phyloP scores from a whole-genome alignment of 2,329 filamentous ascomycete genomes.

The Hypocreales sp. region DNA sequence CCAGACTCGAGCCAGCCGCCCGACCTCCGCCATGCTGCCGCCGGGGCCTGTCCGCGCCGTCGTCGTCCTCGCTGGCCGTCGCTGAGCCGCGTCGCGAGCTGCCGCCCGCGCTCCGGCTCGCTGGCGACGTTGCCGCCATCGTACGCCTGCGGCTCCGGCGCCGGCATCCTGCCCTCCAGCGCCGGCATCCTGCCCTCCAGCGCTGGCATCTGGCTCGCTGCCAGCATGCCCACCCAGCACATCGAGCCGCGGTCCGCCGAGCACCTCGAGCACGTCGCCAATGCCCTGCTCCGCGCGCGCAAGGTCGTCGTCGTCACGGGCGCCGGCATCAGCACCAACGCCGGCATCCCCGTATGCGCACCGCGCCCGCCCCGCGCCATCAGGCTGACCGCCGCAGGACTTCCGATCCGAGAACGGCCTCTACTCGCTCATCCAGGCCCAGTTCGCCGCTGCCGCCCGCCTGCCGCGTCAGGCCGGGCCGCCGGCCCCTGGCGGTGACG shows the following conservation, averaged over 20 bases:
- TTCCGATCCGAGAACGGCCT: constrained; percentile 59
- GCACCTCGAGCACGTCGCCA: constrained; percentile 48
- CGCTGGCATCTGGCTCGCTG: not conserved
- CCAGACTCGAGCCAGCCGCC: too few species aligned
- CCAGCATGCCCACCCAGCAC: constrained; percentile 42
- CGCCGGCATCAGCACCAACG: constrained; percentile 62
- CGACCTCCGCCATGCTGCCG: too few species aligned
- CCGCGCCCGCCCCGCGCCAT: not conserved
- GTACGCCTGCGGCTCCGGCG: too few species aligned
- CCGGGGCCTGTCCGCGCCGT: too few species aligned
- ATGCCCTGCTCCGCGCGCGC: constrained; percentile 45
- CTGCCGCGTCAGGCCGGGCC: constrained; percentile 14
- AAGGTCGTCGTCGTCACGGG: constrained; percentile 60
- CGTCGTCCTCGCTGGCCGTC: too few species aligned
- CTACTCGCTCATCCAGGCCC: constrained; percentile 55
- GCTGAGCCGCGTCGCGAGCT: too few species aligned
- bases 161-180: too few species aligned
- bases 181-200: not conserved
- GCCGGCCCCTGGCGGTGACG: constrained; percentile 7
- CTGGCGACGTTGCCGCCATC: too few species aligned
- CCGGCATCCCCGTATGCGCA: constrained; percentile 49
- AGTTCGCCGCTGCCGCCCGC: constrained; percentile 40
- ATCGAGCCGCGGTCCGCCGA: constrained; percentile 34
- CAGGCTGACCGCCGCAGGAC: constrained; percentile 29
- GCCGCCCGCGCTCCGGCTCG: too few species aligned